phyloP scores from a whole-genome alignment of 2,329 filamentous ascomycete species.

The Xylaria multiplex region DNA sequence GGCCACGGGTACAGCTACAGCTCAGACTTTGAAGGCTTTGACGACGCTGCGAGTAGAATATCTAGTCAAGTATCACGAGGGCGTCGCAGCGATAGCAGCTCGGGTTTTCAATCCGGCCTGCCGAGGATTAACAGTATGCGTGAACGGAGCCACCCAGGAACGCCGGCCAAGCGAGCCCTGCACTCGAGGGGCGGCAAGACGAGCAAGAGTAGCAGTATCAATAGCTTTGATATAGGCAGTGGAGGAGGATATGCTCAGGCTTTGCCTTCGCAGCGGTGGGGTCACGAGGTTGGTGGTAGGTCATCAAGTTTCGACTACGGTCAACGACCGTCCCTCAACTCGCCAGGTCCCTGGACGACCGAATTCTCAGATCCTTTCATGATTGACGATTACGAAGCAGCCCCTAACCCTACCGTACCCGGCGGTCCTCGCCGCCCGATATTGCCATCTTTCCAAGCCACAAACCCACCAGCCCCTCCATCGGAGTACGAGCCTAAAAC shows the following conservation, averaged over 20 bases:
- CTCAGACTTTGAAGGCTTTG: slow-evolving; percentile 67
- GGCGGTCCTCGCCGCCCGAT: slow-evolving; percentile 72
- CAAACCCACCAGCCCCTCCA: slow-evolving; percentile 52
- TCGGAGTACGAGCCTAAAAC: slow-evolving; percentile 52
- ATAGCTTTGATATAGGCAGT: slow-evolving; percentile 67
- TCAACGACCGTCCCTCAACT: slow-evolving; percentile 54
- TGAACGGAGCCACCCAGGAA: slow-evolving; percentile 55
- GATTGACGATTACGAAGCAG: slow-evolving; percentile 76
- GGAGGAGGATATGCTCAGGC: slow-evolving; percentile 70
- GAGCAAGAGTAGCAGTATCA: slow-evolving; percentile 77
- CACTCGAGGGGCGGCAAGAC: slow-evolving; percentile 69
- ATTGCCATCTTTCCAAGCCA: slow-evolving; percentile 52
- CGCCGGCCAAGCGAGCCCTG: slow-evolving; percentile 54
- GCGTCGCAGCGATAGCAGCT: slow-evolving; percentile 83
- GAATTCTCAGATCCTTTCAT: slow-evolving; percentile 62
- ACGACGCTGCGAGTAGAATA: slow-evolving; percentile 62
- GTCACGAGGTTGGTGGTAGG: slow-evolving; percentile 62
- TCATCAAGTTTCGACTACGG: slow-evolving; percentile 81
- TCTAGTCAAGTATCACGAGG: slow-evolving; percentile 66
- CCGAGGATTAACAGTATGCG: slow-evolving; percentile 72
- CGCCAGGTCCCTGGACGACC: slow-evolving; percentile 55
- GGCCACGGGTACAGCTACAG: slow-evolving; percentile 67
- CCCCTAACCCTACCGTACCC: slow-evolving; percentile 85
- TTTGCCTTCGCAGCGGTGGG: slow-evolving; percentile 67
- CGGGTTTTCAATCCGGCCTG: slow-evolving; percentile 71